Evolutionary conservation across 805 yeast species (phyloP).

Genomic region (Lipomyces yamanashiensis): DNA sequence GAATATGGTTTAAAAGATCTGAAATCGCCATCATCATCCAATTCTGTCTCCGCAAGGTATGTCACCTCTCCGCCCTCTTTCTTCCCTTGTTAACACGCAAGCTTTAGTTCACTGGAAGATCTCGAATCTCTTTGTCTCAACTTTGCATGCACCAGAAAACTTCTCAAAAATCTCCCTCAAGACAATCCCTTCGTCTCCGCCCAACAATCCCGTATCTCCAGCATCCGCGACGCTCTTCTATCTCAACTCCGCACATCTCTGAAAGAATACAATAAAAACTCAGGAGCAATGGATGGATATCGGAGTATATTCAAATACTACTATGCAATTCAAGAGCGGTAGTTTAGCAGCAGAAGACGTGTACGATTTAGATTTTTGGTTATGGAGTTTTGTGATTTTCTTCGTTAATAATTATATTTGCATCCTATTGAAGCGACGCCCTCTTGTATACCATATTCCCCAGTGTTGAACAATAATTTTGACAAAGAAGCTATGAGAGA

Average conservation of each 20-base stretch:
- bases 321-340: slow-evolving; percentile 1
- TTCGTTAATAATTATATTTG: too few relatives aligned
- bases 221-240: slow-evolving; percentile 5
- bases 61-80: background rate
- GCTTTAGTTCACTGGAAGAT: slow-evolving; percentile 8
- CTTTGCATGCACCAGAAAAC: slow-evolving; percentile 1
- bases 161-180: slow-evolving; percentile 5
- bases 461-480: too few relatives aligned
- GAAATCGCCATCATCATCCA: slow-evolving; percentile 2
- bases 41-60: background rate
- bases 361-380: too few relatives aligned
- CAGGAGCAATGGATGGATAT: slow-evolving; percentile 2
- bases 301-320: slow-evolving; percentile 8
- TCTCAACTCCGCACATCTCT: background rate
- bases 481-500: background rate
- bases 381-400: too few relatives aligned
- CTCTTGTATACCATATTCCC: too few relatives aligned
- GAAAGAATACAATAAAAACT: background rate
- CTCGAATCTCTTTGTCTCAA: slow-evolving; percentile 7
- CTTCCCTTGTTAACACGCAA: background rate
- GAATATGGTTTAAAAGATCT: slow-evolving; percentile 23
- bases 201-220: slow-evolving; percentile 15
- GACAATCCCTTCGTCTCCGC: slow-evolving; percentile 29
- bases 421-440: too few relatives aligned
- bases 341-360: background rate